These are phyloP conservation scores for Rhodomyrtus psidioides DNA, from an alignment of 441 rosid genomes.

Conservation along the genomic window DNA sequence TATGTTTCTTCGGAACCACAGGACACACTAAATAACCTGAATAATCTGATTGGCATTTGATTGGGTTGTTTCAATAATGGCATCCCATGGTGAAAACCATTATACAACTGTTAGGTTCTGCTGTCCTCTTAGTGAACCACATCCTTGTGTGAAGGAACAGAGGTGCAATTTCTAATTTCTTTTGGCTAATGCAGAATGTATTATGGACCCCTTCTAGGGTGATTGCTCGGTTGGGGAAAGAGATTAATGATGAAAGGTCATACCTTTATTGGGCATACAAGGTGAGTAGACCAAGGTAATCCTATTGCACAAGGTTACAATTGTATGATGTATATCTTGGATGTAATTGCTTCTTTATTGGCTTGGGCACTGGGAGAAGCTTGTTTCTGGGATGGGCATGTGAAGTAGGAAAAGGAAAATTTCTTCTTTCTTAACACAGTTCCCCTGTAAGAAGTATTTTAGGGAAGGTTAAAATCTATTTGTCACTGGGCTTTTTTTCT, in stretches of 20 bases:
- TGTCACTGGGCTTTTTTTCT: not conserved
- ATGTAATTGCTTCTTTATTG: not conserved
- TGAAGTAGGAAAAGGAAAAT: not conserved
- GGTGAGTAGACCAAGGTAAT: slow-evolving; percentile 23
- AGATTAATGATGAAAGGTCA: slow-evolving; percentile 71
- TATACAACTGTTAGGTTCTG: not conserved
- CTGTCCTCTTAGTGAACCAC: not conserved
- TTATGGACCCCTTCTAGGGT: slow-evolving; percentile 87
- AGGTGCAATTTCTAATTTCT: not conserved
- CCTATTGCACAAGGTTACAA: not conserved
- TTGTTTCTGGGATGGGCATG: not conserved
- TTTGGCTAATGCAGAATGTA: slow-evolving; percentile 33
- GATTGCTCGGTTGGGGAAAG: slow-evolving; percentile 75
- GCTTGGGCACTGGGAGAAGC: not conserved
- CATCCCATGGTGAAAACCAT: not conserved
- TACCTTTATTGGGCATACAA: slow-evolving; percentile 94
- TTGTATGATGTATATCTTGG: not conserved
- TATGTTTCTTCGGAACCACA: not conserved
- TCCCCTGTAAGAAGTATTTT: not conserved
- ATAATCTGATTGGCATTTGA: not conserved
- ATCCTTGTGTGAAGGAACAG: not conserved
- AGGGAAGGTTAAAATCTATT: not conserved
- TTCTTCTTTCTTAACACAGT: not conserved
- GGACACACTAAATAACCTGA: not conserved
- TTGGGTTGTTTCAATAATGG: not conserved